Base-by-base conservation (phyloP, 306 rosid species). In the Crataegus laevigata region DNA sequence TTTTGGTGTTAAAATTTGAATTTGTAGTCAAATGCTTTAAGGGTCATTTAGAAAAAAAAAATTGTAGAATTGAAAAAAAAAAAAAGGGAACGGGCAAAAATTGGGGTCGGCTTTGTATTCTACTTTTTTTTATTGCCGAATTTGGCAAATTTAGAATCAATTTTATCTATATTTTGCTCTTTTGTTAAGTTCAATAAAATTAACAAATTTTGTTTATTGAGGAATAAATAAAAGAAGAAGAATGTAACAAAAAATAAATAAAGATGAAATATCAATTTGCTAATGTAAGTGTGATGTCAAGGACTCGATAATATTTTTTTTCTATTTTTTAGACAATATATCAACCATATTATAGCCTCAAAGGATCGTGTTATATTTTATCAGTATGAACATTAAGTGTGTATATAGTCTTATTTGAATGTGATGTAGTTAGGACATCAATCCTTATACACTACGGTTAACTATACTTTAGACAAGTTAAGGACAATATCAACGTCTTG, bases 71-170 rank as follows among this genome's bases (percentile, higher is more conserved):
- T 77, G 40, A 32, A 52, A 5, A 7, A 58, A 45, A 55, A 8
- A 69, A 32, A n/a, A 15, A 79, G 69, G 32, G 34, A 26, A 55
- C 32, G 63, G 80, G 79, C 79, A 71, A 75, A 69, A 59, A 58
- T 80, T 42, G 73, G 45, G 42, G 58, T 75, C 84, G 82, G 73
- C 62, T 82, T 54, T 78, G 52, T 36, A 62, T 73, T 84, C 82
- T 60, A 81, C 81, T 75, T 69, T 43, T 13, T 14, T 19, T 50
- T 81, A 68, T 84, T 73, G 82, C 86, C 83, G 47, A 86, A 91
- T 74, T 86, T 79, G 88, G 86, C 82, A 83, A 86, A 68, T 82
- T 80, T 60, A 75, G 74, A 81, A 80, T 72, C 72, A 73, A 64
- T 69, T 30, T 66, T 50, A 59, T 52, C 66, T 72, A 25, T 8